phyloP scores from a whole-genome alignment of 306 rosid genomes.

The Fagus crenata region DNA sequence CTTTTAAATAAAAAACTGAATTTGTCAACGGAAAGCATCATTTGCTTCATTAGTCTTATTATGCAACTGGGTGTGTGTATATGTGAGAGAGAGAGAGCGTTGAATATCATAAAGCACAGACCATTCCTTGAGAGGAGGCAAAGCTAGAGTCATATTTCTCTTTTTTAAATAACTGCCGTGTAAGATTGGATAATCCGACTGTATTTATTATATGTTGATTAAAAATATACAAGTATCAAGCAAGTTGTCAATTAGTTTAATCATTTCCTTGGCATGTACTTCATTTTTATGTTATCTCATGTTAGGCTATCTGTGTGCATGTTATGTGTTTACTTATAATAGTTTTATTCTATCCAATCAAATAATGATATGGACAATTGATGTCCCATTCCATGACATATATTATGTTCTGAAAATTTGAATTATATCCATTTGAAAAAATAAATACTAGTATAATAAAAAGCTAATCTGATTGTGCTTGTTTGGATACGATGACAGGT shows the following conservation, averaged over 20 bases:
- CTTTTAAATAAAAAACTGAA: background rate
- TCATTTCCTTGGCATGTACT: background rate
- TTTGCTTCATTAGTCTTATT: background rate
- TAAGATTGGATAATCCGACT: background rate
- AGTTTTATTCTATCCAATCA: background rate
- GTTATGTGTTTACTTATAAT: background rate
- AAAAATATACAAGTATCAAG: conserved; percentile 6
- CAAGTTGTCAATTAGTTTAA: conserved; percentile 7
- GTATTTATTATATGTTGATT: background rate
- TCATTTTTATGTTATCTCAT: background rate
- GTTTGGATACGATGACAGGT: conserved; percentile 48
- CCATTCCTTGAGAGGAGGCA: background rate
- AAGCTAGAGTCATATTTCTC: background rate
- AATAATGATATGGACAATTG: background rate
- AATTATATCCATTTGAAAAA: background rate
- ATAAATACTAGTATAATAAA: background rate
- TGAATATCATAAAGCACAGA: background rate
- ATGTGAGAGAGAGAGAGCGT: background rate
- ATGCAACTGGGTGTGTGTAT: background rate
- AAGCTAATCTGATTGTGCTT: background rate
- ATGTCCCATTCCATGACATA: background rate
- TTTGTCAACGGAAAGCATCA: background rate
- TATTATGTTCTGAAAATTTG: background rate
- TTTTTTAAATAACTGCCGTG: background rate
- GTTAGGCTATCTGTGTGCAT: background rate